Conservation (phyloP, 768 basidiomycete species). For the Naganishia kalamii region DNA sequence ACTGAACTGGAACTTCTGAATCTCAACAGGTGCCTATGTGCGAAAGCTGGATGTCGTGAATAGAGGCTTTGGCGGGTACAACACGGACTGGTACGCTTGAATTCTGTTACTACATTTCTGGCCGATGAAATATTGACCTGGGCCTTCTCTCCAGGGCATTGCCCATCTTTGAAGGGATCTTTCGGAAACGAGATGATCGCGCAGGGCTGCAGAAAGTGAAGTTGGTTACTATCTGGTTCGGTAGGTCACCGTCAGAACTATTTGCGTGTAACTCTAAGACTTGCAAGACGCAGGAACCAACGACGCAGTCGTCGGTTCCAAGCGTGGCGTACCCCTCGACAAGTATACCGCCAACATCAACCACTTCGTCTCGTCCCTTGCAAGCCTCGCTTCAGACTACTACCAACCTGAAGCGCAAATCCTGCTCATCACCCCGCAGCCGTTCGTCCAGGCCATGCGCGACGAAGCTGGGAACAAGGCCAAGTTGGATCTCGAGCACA, state of each 20-base stretch:
- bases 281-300: slow-evolving; percentile 51
- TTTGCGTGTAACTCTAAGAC: not conserved
- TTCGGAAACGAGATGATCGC: slow-evolving; percentile 55
- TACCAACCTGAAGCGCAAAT: slow-evolving; percentile 68
- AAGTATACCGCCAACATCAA: slow-evolving; percentile 62
- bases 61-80: slow-evolving; percentile 70
- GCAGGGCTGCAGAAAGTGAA: slow-evolving; percentile 57
- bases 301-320: slow-evolving; percentile 60
- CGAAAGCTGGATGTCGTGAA: slow-evolving; percentile 81
- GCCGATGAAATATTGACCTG: not conserved
- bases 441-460: slow-evolving; percentile 51
- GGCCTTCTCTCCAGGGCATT: slow-evolving; percentile 52
- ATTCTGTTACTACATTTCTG: too few species aligned
- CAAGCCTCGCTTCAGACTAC: slow-evolving; percentile 54
- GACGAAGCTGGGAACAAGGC: not conserved
- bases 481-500: slow-evolving; percentile 49
- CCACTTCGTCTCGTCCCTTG: slow-evolving; percentile 59
- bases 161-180: slow-evolving; percentile 66
- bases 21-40: slow-evolving; percentile 61
- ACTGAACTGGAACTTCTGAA: slow-evolving; percentile 3
- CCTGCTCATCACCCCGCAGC: slow-evolving; percentile 77
- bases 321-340: slow-evolving; percentile 59
- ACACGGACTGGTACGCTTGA: slow-evolving; percentile 59
- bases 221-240: slow-evolving; percentile 78
- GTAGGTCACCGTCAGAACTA: slow-evolving; percentile 37